Percentiles rank a stretch among this genome's conserved stretches.
phyloP scores from a whole-genome alignment of 2,329 filamentous ascomycete genomes.

The Ophiostoma himal-ulmi region DNA sequence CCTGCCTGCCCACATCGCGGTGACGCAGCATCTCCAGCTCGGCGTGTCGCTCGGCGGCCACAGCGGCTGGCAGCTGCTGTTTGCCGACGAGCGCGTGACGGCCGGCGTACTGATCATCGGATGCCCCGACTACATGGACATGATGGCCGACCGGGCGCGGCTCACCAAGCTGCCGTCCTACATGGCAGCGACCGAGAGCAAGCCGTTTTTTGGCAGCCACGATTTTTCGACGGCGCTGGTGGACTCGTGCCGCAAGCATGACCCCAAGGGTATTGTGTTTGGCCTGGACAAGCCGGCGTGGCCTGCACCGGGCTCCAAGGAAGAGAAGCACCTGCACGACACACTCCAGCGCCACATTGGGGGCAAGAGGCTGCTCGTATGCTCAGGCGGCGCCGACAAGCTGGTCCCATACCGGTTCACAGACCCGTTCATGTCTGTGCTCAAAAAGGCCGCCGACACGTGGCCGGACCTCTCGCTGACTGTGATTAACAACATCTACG shows the following conservation, averaged over 20 bases:
- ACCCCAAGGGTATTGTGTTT: constrained; percentile 72
- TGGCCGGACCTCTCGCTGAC: constrained; percentile 52
- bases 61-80: constrained; percentile 74
- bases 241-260: constrained; percentile 55
- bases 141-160: constrained; percentile 74
- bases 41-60: constrained; percentile 87
- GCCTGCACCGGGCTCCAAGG: constrained; percentile 30
- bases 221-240: constrained; percentile 71
- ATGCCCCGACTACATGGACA: constrained; percentile 71
- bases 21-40: constrained; percentile 58
- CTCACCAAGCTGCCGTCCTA: constrained; percentile 61
- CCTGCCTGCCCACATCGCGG: constrained; percentile 15
- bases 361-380: constrained; percentile 59
- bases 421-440: constrained; percentile 54
- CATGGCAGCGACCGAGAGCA: constrained; percentile 50
- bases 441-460: constrained; percentile 49
- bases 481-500: constrained; percentile 62
- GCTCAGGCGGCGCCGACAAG: constrained; percentile 62
- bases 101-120: constrained; percentile 77
- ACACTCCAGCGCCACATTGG: constrained; percentile 46
- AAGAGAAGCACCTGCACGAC: constrained; percentile 38
- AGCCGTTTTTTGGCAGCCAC: constrained; percentile 66
- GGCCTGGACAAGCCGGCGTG: constrained; percentile 38
- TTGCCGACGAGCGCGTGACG: constrained; percentile 72
- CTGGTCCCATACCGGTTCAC: constrained; percentile 63